Evolutionary conservation across 2,329 filamentous ascomycete species (phyloP), one percentile per base, ranked within the genome.

Genomic region (Phialocephala subalpina): DNA sequence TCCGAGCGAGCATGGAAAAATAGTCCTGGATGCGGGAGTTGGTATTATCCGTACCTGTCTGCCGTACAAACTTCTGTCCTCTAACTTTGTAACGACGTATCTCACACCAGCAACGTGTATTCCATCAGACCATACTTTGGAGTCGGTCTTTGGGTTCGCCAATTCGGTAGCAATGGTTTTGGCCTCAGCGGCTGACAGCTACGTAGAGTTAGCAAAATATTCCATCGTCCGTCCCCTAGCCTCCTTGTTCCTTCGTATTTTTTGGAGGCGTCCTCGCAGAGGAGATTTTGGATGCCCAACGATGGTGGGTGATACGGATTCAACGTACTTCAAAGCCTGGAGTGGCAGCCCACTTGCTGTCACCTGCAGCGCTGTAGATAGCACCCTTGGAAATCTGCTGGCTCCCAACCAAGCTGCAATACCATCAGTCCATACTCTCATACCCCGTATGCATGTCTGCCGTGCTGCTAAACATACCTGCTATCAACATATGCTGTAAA

Each of bases 341-440:
- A 33, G 89, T 89, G 49, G 84, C 78, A 67, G 93, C 93, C 93
- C 93, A 97, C 74, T 88, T 85, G 78, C 90, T 93, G 81, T 92
- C 92, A 75, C 93, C 92, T 73, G 91, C 91, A 71, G 82, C 82
- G 80, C 91, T 94, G 84, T 96, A 89, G 79, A 97, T 94, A 77
- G 92, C 92, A 75, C 87, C 94, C 83, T 93, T 90, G 83, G 96
- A 91, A 77, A 97, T 81, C 78, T 94, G 90, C 76, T 90, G 90
- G 75, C 86, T 90, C 82, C 86, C 90, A 77, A 97, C 87, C 75
- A 97, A 88, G 87, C 93, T 97, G 77, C 73, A 45, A 63, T 45
- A 40, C 62, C 63, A 73, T 75, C 69, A 77, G 75, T 53, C 2
- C 22, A 36, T 18, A 20, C 27, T 9, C 53, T 14, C 45, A 22